Conservation (phyloP, 805 yeast species). For the Wickerhamomyces xylosicus region DNA sequence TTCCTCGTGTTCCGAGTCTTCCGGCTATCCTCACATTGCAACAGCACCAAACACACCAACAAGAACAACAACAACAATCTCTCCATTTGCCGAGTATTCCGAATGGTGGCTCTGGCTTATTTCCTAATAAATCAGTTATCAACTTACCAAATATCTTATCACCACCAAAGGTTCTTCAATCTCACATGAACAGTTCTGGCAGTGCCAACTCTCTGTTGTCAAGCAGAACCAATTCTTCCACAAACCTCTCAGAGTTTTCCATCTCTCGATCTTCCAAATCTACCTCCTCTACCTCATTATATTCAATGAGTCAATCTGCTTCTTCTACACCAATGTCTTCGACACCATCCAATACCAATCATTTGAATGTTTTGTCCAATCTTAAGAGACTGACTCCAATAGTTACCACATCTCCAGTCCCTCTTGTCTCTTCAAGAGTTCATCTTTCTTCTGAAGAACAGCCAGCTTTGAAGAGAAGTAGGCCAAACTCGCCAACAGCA, state of each 20-base stretch:
- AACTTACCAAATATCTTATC: slow-evolving; percentile 18
- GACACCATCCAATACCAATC: neutral
- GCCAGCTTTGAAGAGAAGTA: slow-evolving; percentile 27
- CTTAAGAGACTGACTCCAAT: slow-evolving; percentile 33
- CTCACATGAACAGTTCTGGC: slow-evolving; percentile 11
- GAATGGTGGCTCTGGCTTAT: slow-evolving; percentile 5
- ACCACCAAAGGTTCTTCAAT: slow-evolving; percentile 19
- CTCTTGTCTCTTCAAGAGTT: slow-evolving; percentile 18
- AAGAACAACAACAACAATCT: neutral
- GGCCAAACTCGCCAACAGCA: slow-evolving; percentile 37
- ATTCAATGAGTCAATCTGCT: slow-evolving; percentile 8
- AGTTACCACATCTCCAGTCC: slow-evolving; percentile 6
- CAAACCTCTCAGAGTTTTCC: slow-evolving; percentile 13
- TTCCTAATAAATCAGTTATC: slow-evolving; percentile 12
- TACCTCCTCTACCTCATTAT: slow-evolving; percentile 18
- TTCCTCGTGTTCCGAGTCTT: neutral
- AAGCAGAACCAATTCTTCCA: slow-evolving; percentile 14
- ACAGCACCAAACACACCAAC: neutral
- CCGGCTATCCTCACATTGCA: neutral
- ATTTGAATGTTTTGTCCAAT: slow-evolving; percentile 15
- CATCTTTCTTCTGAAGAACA: slow-evolving; percentile 16
- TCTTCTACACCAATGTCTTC: neutral
- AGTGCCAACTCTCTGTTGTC: slow-evolving; percentile 17
- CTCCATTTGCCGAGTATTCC: neutral
- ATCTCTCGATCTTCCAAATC: slow-evolving; percentile 15